These are phyloP conservation scores for Diplodia scrobiculata DNA, from an alignment of 2,329 filamentous ascomycete species.

Conservation along the genomic window DNA sequence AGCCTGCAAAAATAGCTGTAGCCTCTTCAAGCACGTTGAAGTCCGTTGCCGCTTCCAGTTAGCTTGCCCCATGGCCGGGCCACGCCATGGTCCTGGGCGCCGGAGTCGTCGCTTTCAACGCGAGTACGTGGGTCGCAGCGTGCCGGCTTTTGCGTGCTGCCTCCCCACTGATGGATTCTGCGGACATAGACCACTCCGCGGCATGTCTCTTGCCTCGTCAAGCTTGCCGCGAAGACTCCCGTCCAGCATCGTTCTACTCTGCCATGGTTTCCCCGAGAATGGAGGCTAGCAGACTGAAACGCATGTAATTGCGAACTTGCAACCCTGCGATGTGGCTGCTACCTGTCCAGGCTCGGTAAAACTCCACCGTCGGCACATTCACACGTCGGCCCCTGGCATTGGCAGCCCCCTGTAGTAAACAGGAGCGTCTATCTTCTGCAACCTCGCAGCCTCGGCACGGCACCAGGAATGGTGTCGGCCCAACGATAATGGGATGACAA, in stretches of 20 bases:
- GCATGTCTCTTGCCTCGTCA: background rate
- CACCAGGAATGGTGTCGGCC: conserved; percentile 5
- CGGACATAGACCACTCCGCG: background rate
- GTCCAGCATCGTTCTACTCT: background rate
- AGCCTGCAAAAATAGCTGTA: background rate
- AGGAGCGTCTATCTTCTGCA: background rate
- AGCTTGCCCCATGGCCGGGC: background rate
- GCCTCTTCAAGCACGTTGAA: conserved; percentile 24
- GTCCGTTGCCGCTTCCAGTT: background rate
- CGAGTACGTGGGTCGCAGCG: conserved; percentile 3
- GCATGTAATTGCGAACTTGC: conserved; percentile 7
- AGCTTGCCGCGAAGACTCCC: background rate
- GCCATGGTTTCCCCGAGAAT: conserved; percentile 10
- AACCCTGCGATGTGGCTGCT: background rate
- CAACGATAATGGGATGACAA: background rate
- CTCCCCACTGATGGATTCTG: conserved; percentile 18
- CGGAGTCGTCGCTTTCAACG: background rate
- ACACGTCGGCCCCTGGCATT: conserved; percentile 3
- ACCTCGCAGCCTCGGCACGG: conserved; percentile 14
- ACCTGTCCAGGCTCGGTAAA: conserved; percentile 6
- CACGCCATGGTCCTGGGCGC: conserved; percentile 1
- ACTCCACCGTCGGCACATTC: background rate
- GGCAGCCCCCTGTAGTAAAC: background rate
- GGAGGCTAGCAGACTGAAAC: conserved; percentile 1
- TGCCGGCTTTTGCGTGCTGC: conserved; percentile 13